phyloP scores from a whole-genome alignment of 106 monocot genomes.

The Allium cepa region DNA sequence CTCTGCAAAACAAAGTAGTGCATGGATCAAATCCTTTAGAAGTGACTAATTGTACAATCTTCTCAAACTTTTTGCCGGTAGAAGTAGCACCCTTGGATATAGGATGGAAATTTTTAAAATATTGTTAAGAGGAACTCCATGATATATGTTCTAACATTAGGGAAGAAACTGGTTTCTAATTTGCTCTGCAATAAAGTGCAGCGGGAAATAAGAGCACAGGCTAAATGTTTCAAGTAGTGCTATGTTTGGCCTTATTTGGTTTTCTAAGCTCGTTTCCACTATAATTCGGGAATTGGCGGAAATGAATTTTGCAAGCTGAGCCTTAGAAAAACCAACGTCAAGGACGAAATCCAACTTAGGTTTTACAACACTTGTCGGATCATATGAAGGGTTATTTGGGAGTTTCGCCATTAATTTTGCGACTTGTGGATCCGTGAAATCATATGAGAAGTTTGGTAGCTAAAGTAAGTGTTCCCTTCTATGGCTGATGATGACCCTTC shows the following conservation, averaged over 20 bases:
- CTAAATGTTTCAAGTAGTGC: not conserved
- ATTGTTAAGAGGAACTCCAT: constrained; percentile 12
- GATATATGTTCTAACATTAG: constrained; percentile 14
- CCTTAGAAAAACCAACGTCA: constrained; percentile 10
- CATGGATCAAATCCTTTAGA: constrained; percentile 20
- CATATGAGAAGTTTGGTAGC: too few species aligned
- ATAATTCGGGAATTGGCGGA: not conserved
- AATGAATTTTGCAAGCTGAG: constrained; percentile 17
- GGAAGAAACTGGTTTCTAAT: constrained; percentile 3
- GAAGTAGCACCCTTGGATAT: constrained; percentile 5
- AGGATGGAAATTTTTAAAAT: constrained; percentile 9
- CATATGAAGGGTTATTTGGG: too few species aligned
- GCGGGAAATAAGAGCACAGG: too few species aligned
- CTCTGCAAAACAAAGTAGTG: constrained; percentile 14
- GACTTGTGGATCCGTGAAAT: too few species aligned
- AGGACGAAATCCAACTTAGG: constrained; percentile 41
- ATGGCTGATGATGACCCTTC: too few species aligned
- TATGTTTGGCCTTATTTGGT: too few species aligned
- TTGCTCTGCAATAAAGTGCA: constrained; percentile 6
- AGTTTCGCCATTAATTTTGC: too few species aligned
- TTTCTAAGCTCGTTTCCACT: too few species aligned
- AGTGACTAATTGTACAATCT: constrained; percentile 2
- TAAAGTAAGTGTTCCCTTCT: too few species aligned
- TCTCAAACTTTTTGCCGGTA: constrained; percentile 2
- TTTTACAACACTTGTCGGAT: not conserved